Evolutionary conservation across 306 rosid species (phyloP).

Genomic region (Malus domestica): ASM211411v1 NC_041791.1:31913501-31914000

Average conservation of each 20-base stretch:
- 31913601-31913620: conserved; percentile 76
- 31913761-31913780: neutral
- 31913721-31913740: neutral
- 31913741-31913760: neutral
- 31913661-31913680: conserved; percentile 56
- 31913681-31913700: conserved; percentile 26
- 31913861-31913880: neutral
- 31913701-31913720: neutral
- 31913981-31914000: neutral
- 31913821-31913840: neutral
- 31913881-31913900: neutral
- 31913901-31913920: neutral
- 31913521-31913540: neutral
- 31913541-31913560: neutral
- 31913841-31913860: neutral
- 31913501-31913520: neutral
- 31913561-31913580: conserved; percentile 77
- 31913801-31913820: neutral
- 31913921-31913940: neutral
- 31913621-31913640: conserved; percentile 46
- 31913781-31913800: neutral
- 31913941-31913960: neutral
- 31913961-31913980: neutral
- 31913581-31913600: conserved; percentile 84
- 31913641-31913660: conserved; percentile 57